A percentile compares a stretch with the other conserved stretches of the same genome.
phyloP scores from a whole-genome alignment of 2,329 filamentous ascomycete genomes.

The Aspergillus felis region DNA sequence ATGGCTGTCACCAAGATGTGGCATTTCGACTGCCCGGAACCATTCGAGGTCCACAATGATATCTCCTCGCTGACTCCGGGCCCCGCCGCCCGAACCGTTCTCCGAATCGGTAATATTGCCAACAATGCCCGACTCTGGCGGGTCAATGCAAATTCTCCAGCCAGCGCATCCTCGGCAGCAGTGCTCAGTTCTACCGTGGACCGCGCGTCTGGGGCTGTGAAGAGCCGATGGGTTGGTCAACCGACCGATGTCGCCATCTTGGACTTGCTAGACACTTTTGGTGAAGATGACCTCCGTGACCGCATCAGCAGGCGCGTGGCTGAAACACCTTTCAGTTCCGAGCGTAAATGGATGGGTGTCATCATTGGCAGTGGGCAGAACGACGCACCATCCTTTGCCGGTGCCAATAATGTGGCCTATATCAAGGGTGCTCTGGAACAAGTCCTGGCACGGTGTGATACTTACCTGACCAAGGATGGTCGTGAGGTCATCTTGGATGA shows the following conservation, averaged over 20 bases:
- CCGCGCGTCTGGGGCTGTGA: conserved; percentile 55
- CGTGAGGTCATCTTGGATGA: conserved; percentile 82
- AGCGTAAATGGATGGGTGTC: conserved; percentile 99
- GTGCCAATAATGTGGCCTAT: conserved; percentile 77
- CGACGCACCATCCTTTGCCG: conserved; percentile 45
- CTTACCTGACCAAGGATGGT: conserved; percentile 81
- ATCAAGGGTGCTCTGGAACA: conserved; percentile 93
- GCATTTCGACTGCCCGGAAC: conserved; percentile 70
- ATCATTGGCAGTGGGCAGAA: conserved; percentile 61
- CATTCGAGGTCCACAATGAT: conserved; percentile 56
- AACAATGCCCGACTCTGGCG: conserved; percentile 85
- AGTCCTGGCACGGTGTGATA: conserved; percentile 81
- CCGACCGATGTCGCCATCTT: conserved; percentile 97
- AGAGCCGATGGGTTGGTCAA: conserved; percentile 93
- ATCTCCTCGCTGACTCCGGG: conserved; percentile 57
- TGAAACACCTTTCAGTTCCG: conserved; percentile 94
- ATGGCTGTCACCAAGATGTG: conserved; percentile 98
- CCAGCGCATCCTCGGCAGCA: conserved; percentile 68
- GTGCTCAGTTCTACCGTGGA: conserved; percentile 81
- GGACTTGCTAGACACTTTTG: conserved; percentile 84
- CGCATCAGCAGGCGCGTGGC: conserved; percentile 75
- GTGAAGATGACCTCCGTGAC: conserved; percentile 86
- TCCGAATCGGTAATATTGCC: conserved; percentile 92
- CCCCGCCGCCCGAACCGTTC: conserved; percentile 70
- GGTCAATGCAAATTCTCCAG: conserved; percentile 64